Conservation (phyloP, 2,329 filamentous ascomycete genomes). For the Monosporascus sp. region DNA sequence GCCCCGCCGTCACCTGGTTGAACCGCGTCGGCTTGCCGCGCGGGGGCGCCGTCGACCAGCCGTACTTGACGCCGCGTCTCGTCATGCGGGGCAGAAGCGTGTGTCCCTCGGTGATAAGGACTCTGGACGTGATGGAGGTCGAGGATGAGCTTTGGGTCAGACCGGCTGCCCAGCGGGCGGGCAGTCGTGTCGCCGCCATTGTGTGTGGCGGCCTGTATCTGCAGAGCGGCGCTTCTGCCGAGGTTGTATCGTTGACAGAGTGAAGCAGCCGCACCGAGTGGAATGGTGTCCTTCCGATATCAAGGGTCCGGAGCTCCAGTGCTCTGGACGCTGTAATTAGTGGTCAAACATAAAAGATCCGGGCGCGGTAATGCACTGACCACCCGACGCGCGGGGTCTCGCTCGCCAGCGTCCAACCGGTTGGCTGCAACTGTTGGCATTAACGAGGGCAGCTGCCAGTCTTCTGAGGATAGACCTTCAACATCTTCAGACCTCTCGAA, state of each 20-base stretch:
- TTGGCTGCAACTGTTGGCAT: no score
- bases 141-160: slow-evolving; percentile 22
- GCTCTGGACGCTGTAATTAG: neutral
- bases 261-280: neutral
- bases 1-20: slow-evolving; percentile 53
- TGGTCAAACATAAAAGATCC: neutral
- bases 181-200: slow-evolving; percentile 45
- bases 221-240: neutral
- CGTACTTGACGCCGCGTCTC: slow-evolving; percentile 50
- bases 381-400: no score
- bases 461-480: no score
- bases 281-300: neutral
- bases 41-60: slow-evolving; percentile 53
- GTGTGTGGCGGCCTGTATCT: slow-evolving; percentile 14
- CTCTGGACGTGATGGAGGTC: slow-evolving; percentile 19
- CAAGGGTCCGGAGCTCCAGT: neutral
- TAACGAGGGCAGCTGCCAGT: no score
- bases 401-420: no score
- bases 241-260: neutral
- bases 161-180: slow-evolving; percentile 38
- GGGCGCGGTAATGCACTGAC: neutral
- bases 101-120: slow-evolving; percentile 26
- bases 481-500: no score
- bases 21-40: slow-evolving; percentile 53
- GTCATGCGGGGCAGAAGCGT: slow-evolving; percentile 41